A percentile compares a stretch with the other conserved stretches of the same genome.
Conservation (phyloP, 176 grass and related monocot genomes). For the Aegilops longissima region DNA sequence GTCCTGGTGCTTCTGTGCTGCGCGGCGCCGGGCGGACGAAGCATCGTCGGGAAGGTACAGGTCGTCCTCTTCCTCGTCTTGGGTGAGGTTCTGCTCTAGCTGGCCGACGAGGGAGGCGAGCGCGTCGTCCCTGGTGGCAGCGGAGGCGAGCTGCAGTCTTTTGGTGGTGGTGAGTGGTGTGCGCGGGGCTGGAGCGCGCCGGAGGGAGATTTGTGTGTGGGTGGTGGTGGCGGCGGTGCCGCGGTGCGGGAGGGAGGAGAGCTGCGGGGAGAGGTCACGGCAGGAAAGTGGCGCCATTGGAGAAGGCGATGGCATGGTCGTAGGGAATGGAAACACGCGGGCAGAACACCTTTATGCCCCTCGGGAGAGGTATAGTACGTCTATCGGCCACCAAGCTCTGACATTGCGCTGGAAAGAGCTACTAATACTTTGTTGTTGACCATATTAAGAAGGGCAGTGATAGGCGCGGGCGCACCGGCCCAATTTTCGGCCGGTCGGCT, state of each 20-base stretch:
- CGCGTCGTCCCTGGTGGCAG: constrained; percentile 32
- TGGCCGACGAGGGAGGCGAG: constrained; percentile 52
- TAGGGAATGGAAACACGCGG: neutral
- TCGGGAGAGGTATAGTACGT: neutral
- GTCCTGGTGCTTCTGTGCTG: neutral
- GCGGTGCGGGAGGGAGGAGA: constrained; percentile 22
- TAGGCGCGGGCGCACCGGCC: too few relatives aligned
- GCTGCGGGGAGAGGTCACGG: constrained; percentile 18
- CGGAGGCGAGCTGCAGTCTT: constrained; percentile 16
- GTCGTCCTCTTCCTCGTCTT: constrained; percentile 16
- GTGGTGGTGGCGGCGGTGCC: neutral
- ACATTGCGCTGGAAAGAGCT: too few relatives aligned
- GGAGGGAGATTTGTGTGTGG: constrained; percentile 27
- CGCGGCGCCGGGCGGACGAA: neutral
- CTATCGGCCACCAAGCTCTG: too few relatives aligned
- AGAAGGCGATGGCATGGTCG: neutral
- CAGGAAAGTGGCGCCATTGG: constrained; percentile 35
- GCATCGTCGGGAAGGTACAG: neutral
- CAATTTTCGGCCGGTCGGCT: too few relatives aligned
- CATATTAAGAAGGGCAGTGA: too few relatives aligned
- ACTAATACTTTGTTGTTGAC: too few relatives aligned
- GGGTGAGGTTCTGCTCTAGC: constrained; percentile 24
- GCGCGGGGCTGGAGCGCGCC: neutral
- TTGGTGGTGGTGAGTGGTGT: neutral
- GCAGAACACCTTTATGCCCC: neutral